Percentiles rank a stretch among this genome's conserved stretches.
Conservation (phyloP, 345 rosid species). For the Toxicodendron radicans region DNA sequence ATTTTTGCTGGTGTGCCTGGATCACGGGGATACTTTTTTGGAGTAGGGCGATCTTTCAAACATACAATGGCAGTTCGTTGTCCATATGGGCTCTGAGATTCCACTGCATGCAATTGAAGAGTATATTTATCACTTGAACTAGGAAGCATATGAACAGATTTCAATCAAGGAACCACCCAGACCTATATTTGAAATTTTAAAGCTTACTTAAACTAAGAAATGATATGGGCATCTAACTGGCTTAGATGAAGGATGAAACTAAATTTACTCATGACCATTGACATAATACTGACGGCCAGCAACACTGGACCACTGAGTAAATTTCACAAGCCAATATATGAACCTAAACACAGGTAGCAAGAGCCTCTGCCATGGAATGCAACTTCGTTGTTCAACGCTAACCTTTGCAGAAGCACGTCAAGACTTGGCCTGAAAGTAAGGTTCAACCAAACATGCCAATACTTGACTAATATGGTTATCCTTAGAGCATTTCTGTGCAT, state of each 20-base stretch:
- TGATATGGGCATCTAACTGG: neutral
- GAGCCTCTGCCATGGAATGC: neutral
- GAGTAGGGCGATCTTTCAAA: conserved; percentile 61
- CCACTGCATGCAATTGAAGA: conserved; percentile 49
- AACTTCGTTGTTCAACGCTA: neutral
- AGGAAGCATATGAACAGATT: conserved; percentile 12
- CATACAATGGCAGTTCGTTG: conserved; percentile 78
- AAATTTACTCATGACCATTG: neutral
- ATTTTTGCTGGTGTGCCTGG: conserved; percentile 81
- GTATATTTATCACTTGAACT: conserved; percentile 11
- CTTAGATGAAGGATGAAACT: neutral
- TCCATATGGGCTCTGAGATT: conserved; percentile 83
- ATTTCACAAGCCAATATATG: too few relatives aligned
- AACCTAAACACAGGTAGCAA: neutral
- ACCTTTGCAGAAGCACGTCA: neutral
- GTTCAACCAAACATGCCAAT: neutral
- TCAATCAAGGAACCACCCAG: conserved; percentile 4
- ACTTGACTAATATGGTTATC: neutral
- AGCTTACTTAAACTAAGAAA: conserved; percentile 4
- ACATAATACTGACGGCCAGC: neutral
- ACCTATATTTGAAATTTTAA: conserved; percentile 8
- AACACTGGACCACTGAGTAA: neutral
- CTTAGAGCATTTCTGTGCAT: neutral
- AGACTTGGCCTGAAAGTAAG: neutral
- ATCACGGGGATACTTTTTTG: conserved; percentile 71